Base-by-base conservation (phyloP, 228 moss, liverwort and hornwort species). In the Sphagnum magellanicum region DNA sequence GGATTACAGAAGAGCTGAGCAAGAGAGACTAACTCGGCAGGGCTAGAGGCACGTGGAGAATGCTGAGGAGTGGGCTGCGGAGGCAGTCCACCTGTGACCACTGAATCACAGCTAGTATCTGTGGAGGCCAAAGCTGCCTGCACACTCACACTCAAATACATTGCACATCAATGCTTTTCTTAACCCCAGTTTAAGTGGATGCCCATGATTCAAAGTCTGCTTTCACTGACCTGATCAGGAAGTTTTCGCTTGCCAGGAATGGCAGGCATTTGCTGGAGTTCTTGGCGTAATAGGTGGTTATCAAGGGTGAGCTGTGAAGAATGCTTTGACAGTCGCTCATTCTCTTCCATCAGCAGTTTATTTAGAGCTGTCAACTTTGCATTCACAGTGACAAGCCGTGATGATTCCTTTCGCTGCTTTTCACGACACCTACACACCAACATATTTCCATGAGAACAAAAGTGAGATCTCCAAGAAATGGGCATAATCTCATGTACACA, bases 1-100 rank as follows among this genome's bases (percentile, higher is more conserved):
- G 32, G 32, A 32, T 50, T 51, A 17, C 8, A 60, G 51, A 10
- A 61, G 51, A 52, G 51, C 8, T 16, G 46, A 9, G 51, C 32
- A 55, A 12, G 55, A 55, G 55, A 55, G 8, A 79, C 77, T 53
- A 61, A 96, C 95, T 91, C 95, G 80, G 95, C 92, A 83, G 92
- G 91, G 84, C 91, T 96, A 78, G 86, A 84, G 86, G 92, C 96
- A 70, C 88, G 80, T 65, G 87, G 87, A 55, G 90, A 87, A 78
- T 90, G 90, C 87, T 87, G 90, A 55, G 87, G 87, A 77, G 90
- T 87, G 67, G 84, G 84, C 69, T 90, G 87, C 68, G 78, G 90
- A 66, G 86, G 89, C 67, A 90, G 76, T 69, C 84, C 82, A 70
- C 87, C 90, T 73, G 90, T 90, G 59, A 90, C 87, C 63, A 82